phyloP scores from a whole-genome alignment of 495 filamentous ascomycete species.

The Penicillium malachiteum region DNA sequence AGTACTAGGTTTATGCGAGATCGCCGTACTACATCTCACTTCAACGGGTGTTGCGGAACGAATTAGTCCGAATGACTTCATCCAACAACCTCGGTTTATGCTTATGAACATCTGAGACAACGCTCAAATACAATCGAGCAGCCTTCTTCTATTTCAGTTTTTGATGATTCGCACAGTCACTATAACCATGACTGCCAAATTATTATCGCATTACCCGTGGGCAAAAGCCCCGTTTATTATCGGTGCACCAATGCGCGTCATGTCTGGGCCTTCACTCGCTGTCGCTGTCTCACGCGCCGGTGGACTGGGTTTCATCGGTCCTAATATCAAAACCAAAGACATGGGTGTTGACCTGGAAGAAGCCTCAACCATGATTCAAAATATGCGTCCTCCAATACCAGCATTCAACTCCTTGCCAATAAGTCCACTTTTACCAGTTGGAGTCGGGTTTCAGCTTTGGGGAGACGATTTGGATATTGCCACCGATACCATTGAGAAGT shows the following conservation, averaged over 20 bases:
- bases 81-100: not conserved
- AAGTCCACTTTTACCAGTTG: conserved; percentile 50
- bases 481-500: conserved; percentile 38
- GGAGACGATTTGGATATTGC: conserved; percentile 47
- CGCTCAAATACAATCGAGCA: not conserved
- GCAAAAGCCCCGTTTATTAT: conserved; percentile 59
- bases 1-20: not conserved
- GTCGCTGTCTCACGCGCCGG: conserved; percentile 62
- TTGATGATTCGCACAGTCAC: not conserved
- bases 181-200: conserved; percentile 15
- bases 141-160: too few species aligned
- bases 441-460: conserved; percentile 64
- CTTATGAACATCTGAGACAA: not conserved
- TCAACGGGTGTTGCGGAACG: not conserved
- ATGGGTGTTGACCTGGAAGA: conserved; percentile 34
- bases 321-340: conserved; percentile 35
- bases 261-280: conserved; percentile 59
- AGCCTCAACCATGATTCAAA: conserved; percentile 24
- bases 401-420: conserved; percentile 10
- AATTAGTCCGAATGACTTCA: not conserved
- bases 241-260: conserved; percentile 70
- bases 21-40: not conserved
- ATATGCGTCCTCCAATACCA: conserved; percentile 7
- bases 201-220: conserved; percentile 60
- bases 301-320: conserved; percentile 58